Base-by-base conservation (phyloP, 208 protist genomes). In the Blastocrithidia nonstop region DNA sequence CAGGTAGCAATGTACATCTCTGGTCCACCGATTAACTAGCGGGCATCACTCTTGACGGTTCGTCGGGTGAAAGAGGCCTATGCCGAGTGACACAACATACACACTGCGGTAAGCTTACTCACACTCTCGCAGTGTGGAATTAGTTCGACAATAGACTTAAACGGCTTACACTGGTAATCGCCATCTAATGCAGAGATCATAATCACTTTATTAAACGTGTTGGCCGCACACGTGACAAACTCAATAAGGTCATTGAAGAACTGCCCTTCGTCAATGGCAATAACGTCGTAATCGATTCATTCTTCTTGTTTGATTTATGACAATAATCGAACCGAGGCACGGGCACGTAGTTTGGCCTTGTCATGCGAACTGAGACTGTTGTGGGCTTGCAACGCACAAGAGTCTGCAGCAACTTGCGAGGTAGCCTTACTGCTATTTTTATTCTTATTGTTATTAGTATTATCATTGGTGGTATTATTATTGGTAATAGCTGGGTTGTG, bases 1-100 rank as follows among this genome's bases (percentile, higher is more conserved):
- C 91, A 97, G 4, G 86, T 72, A 8, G 93, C 71, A 13, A 94
- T 79, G 71, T 98, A 98, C 56, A 83, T 92, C 27, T 97, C 95
- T 0, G 71, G 56, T 1, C 95, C 93, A 20, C 93, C 95, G 48
- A 98, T 93, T 13, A 97, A 55, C 46, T 94, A 78, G 29, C 82
- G 68, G 39, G 73, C 31, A 29, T 77, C 52, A 15, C 54, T 54
- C 4, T 61, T 28, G 0, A 82, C 77, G 0, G 80, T 80, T 54
- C 93, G 68, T 8, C 75, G 71, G 3, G 87, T 88, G 43, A 96
- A 98, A 33, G 63, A 54, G 23, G 89, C 95, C 17, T 71, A 64
- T 4, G 57, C 51, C 17, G 36, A 43, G 53, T 77, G 66, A 65
- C 92, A 97, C 51, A 70, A 51, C 68, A 85, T 81, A 66, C 93